Evolutionary conservation across 441 rosid genomes (phyloP).

Genomic region (Sinapis alba): DNA sequence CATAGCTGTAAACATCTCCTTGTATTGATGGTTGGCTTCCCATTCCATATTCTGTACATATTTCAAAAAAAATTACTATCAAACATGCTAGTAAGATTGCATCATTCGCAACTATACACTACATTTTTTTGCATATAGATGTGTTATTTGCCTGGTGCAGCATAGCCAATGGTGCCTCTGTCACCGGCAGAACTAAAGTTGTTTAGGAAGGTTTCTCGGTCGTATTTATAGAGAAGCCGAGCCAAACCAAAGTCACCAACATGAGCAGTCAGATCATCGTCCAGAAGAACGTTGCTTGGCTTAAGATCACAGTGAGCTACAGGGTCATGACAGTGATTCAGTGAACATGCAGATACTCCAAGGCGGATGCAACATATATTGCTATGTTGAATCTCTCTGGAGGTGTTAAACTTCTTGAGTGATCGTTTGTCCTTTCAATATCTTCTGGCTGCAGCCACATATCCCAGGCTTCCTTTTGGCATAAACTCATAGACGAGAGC

Average conservation of each 20-base stretch:
- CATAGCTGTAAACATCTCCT: conserved; percentile 42
- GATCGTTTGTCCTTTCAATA: neutral
- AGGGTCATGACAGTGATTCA: neutral
- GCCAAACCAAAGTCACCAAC: conserved; percentile 18
- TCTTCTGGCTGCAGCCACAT: conserved; percentile 36
- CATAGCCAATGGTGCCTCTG: conserved; percentile 45
- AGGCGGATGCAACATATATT: conserved; percentile 44
- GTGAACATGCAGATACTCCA: neutral
- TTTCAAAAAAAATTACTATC: neutral
- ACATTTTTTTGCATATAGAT: neutral
- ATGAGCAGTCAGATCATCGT: conserved; percentile 33
- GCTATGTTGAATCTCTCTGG: conserved; percentile 34
- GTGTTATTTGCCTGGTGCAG: conserved; percentile 37
- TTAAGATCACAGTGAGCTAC: neutral
- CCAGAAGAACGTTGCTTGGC: neutral
- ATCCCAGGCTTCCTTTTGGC: conserved; percentile 40
- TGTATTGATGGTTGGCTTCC: conserved; percentile 34
- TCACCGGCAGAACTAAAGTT: conserved; percentile 41
- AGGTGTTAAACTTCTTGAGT: conserved; percentile 15
- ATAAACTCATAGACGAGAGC: conserved; percentile 36
- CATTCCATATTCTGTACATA: conserved; percentile 34
- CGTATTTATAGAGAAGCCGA: neutral
- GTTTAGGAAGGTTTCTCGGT: conserved; percentile 17
- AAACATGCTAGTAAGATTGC: neutral
- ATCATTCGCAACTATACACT: neutral